Evolutionary conservation across 1,139 yeast genomes (phyloP).

Genomic region (Taiozyma onychis): DNA sequence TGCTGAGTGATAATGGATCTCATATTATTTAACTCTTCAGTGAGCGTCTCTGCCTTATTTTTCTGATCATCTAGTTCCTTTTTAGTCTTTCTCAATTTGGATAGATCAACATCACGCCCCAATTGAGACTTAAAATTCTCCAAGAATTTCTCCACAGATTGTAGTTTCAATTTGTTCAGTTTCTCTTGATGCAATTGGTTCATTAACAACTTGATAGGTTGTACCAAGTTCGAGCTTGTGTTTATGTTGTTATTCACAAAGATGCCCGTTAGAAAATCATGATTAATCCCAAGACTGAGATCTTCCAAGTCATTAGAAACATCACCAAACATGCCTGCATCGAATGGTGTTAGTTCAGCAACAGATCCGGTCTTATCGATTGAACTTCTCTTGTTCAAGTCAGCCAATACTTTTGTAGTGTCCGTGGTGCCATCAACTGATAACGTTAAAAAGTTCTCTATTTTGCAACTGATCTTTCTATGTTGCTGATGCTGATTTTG

Average conservation of each 20-base stretch:
- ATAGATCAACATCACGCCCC: constrained; percentile 12
- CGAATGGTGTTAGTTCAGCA: constrained; percentile 37
- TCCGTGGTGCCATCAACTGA: constrained; percentile 29
- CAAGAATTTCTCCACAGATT: constrained; percentile 35
- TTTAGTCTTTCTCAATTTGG: constrained; percentile 19
- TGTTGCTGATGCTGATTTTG: constrained; percentile 50
- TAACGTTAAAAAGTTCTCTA: constrained; percentile 65
- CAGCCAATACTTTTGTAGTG: constrained; percentile 11
- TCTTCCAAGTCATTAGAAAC: constrained; percentile 57
- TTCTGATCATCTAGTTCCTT: constrained; percentile 26
- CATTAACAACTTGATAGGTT: constrained; percentile 38
- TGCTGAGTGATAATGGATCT: background rate
- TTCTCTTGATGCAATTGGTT: constrained; percentile 42
- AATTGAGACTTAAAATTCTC: constrained; percentile 28
- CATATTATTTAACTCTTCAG: constrained; percentile 17
- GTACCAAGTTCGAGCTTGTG: constrained; percentile 47
- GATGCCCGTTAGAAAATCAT: constrained; percentile 53
- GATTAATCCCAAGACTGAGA: constrained; percentile 48
- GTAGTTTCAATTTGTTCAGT: constrained; percentile 38
- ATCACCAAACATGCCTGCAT: constrained; percentile 77
- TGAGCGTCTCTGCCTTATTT: constrained; percentile 26
- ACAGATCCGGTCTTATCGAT: background rate
- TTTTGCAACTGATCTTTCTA: constrained; percentile 75
- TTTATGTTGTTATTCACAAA: constrained; percentile 58
- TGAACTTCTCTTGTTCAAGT: constrained; percentile 11